Evolutionary conservation across 495 filamentous ascomycete genomes (phyloP).

Genomic region (Parathielavia appendiculata): DNA sequence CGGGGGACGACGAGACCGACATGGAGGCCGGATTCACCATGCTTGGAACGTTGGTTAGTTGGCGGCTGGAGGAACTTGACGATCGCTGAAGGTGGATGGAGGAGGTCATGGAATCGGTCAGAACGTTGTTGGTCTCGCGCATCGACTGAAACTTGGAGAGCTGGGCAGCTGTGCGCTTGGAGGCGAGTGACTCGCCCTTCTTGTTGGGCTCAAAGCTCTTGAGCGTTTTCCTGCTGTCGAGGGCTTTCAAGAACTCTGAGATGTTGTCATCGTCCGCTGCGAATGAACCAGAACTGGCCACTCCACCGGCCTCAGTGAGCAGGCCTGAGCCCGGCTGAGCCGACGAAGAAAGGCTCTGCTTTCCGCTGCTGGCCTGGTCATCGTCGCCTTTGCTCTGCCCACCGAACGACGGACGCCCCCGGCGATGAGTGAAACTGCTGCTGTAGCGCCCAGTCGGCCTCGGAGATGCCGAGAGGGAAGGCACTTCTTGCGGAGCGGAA

Average conservation of each 20-base stretch:
- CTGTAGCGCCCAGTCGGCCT: slow-evolving; percentile 80
- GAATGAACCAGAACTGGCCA: slow-evolving; percentile 70
- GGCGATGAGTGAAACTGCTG: slow-evolving; percentile 59
- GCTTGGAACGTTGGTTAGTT: slow-evolving; percentile 74
- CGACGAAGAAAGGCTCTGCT: slow-evolving; percentile 77
- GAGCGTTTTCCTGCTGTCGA: slow-evolving; percentile 75
- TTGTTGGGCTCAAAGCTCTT: slow-evolving; percentile 59
- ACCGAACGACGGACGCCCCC: slow-evolving; percentile 68
- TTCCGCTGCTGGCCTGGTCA: slow-evolving; percentile 80
- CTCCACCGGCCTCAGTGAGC: slow-evolving; percentile 64
- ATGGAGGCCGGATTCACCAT: slow-evolving; percentile 79
- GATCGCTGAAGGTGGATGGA: slow-evolving; percentile 78
- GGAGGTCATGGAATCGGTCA: slow-evolving; percentile 84
- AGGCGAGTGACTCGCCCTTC: slow-evolving; percentile 51
- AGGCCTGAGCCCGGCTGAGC: slow-evolving; percentile 82
- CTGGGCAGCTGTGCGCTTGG: slow-evolving; percentile 61
- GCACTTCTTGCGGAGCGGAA: slow-evolving; percentile 56
- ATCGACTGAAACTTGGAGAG: slow-evolving; percentile 75
- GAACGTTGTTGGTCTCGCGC: slow-evolving; percentile 75
- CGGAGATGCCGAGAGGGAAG: slow-evolving; percentile 49
- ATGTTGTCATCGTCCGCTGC: slow-evolving; percentile 88
- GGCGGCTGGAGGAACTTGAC: slow-evolving; percentile 76
- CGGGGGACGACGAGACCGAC: slow-evolving; percentile 80
- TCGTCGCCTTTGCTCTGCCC: slow-evolving; percentile 70
- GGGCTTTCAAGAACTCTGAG: slow-evolving; percentile 80